Evolutionary conservation across 768 basidiomycete genomes (phyloP).

Genomic region (Suillus subluteus): DNA sequence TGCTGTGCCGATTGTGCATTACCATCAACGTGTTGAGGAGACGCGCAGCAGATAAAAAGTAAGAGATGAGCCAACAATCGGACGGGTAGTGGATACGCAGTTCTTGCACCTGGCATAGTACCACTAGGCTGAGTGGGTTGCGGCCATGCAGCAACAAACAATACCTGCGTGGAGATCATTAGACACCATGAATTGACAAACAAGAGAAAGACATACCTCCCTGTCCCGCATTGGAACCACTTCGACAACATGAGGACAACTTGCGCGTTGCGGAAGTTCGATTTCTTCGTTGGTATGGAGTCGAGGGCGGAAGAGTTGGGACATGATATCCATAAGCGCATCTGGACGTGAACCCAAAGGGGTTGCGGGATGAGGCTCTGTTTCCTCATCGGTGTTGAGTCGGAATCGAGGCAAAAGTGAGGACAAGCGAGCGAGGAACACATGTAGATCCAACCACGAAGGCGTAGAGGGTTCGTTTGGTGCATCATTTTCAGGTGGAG

Average conservation of each 20-base stretch:
- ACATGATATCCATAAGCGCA: not conserved
- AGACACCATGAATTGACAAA: not conserved
- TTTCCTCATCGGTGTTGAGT: not conserved
- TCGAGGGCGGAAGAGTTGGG: not conserved
- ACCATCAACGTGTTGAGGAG: not conserved
- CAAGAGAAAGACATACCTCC: not conserved
- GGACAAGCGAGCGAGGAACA: not conserved
- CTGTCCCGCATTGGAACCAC: not conserved
- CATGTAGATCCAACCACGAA: not conserved
- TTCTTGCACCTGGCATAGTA: too few relatives aligned
- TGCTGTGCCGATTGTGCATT: not conserved
- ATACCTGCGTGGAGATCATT: not conserved
- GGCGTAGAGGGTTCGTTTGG: too few relatives aligned
- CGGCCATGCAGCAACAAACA: not conserved
- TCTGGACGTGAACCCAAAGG: not conserved
- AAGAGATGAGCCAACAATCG: not conserved
- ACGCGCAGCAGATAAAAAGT: not conserved
- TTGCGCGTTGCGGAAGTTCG: not conserved
- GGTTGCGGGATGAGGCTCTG: not conserved
- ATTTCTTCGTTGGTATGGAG: not conserved
- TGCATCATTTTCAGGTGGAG: not conserved
- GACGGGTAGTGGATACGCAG: not conserved
- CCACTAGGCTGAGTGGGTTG: not conserved
- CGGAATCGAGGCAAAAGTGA: too few relatives aligned
- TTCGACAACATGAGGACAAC: not conserved